Percentiles rank a stretch among this genome's conserved stretches.
Conservation (phyloP, 176 grass and related monocot species). For the Rhynchospora breviuscula region DNA sequence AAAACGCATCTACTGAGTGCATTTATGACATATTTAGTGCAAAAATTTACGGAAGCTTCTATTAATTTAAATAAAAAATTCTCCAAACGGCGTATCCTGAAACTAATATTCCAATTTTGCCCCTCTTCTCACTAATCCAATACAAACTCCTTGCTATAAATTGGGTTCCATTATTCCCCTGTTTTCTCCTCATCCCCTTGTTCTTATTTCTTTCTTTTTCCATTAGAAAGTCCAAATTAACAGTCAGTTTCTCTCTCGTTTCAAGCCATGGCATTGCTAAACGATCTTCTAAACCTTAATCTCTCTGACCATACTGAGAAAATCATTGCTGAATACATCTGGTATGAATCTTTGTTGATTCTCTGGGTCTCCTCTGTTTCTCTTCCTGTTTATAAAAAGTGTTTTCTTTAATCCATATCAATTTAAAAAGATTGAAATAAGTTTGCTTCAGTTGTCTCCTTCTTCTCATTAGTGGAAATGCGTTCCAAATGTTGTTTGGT, state of each 20-base stretch:
- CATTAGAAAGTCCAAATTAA: background rate
- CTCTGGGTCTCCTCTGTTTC: conserved; percentile 21
- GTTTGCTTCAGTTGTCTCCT: background rate
- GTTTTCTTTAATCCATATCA: background rate
- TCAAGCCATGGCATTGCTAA: conserved; percentile 63
- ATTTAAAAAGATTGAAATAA: background rate
- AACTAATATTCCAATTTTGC: background rate
- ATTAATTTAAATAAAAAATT: background rate
- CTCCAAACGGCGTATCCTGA: conserved; percentile 9
- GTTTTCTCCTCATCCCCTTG: conserved; percentile 29
- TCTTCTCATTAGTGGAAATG: background rate
- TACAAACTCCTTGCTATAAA: conserved; percentile 36
- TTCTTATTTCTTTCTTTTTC: conserved; percentile 14
- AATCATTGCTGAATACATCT: conserved; percentile 86
- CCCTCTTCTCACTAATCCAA: background rate
- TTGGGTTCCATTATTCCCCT: background rate
- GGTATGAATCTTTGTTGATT: conserved; percentile 30
- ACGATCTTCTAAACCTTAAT: conserved; percentile 71
- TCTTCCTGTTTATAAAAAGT: background rate
- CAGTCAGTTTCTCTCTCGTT: conserved; percentile 4
- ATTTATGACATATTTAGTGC: no score
- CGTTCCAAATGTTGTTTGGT: background rate
- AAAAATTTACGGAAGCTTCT: no score
- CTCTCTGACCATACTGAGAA: conserved; percentile 62
- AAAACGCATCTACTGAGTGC: no score